Evolutionary conservation across 2,329 filamentous ascomycete genomes (phyloP).

Genomic region (Botrytis deweyae): DNA sequence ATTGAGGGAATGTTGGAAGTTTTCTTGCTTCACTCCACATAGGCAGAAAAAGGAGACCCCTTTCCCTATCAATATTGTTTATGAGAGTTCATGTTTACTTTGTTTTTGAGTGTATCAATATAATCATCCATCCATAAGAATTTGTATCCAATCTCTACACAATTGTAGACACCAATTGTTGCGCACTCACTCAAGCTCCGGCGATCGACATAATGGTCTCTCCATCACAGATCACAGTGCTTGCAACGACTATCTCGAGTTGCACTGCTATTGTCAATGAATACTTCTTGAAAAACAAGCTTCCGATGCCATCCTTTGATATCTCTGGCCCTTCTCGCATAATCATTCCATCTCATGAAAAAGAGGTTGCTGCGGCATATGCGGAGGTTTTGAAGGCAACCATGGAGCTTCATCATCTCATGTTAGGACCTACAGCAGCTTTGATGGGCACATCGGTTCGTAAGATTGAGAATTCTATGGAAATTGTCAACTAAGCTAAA

Average conservation of each 20-base stretch:
- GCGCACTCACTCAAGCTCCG: background rate
- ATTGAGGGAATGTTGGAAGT: background rate
- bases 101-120: background rate
- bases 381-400: slow-evolving; percentile 6
- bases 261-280: background rate
- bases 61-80: background rate
- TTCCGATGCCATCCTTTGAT: slow-evolving; percentile 11
- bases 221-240: background rate
- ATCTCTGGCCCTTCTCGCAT: background rate
- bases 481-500: background rate
- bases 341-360: background rate
- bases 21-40: background rate
- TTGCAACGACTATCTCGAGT: background rate
- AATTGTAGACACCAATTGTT: background rate
- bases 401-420: slow-evolving; percentile 12
- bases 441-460: slow-evolving; percentile 12
- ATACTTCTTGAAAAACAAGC: background rate
- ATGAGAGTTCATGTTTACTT: background rate
- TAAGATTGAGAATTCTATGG: background rate
- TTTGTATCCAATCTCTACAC: background rate
- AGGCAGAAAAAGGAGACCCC: background rate
- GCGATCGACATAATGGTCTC: background rate
- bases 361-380: background rate
- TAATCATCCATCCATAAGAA: background rate
- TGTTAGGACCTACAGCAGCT: slow-evolving; percentile 13